These are phyloP conservation scores for Rhodotorula sp. DNA, from an alignment of 1,284 basidiomycete genomes.

Conservation along the genomic window DNA sequence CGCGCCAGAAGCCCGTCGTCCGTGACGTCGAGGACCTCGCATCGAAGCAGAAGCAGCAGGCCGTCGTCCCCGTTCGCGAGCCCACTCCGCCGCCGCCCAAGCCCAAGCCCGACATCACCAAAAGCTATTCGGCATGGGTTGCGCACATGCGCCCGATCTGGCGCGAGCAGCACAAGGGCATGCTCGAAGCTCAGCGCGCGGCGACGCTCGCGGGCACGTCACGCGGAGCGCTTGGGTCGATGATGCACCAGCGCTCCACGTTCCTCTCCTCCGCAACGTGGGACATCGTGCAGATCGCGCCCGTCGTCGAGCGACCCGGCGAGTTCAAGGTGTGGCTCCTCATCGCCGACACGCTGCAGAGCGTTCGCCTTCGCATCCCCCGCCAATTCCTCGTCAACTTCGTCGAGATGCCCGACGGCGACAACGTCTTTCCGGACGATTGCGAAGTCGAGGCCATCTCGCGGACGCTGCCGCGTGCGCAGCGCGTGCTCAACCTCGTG, in stretches of 20 bases:
- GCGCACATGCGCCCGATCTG: conserved; percentile 77
- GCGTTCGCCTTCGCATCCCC: conserved; percentile 73
- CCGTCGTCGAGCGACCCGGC: conserved; percentile 62
- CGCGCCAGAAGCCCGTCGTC: conserved; percentile 51
- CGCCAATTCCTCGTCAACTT: conserved; percentile 40
- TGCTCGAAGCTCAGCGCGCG: conserved; percentile 50
- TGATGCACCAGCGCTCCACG: conserved; percentile 73
- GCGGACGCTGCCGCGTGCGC: conserved; percentile 77
- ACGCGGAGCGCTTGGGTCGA: conserved; percentile 55
- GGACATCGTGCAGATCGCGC: conserved; percentile 90
- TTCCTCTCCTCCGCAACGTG: conserved; percentile 71
- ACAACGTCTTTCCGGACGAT: conserved; percentile 63
- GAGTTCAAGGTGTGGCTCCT: conserved; percentile 89
- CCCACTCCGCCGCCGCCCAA: conserved; percentile 42
- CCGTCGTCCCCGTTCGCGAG: conserved; percentile 58
- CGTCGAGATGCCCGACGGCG: conserved; percentile 54
- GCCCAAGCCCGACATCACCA: conserved; percentile 47
- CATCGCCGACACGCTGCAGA: conserved; percentile 74
- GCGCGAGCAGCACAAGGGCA: conserved; percentile 63
- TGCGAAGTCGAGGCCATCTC: conserved; percentile 75
- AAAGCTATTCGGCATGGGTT: conserved; percentile 77
- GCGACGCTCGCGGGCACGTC: conserved; percentile 24
- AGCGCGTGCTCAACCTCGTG: conserved; percentile 76
- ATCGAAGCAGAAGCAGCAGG: conserved; percentile 31
- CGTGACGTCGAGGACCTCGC: conserved; percentile 59